Conservation (phyloP, 345 rosid species). For the Eucalyptus regnans region DNA sequence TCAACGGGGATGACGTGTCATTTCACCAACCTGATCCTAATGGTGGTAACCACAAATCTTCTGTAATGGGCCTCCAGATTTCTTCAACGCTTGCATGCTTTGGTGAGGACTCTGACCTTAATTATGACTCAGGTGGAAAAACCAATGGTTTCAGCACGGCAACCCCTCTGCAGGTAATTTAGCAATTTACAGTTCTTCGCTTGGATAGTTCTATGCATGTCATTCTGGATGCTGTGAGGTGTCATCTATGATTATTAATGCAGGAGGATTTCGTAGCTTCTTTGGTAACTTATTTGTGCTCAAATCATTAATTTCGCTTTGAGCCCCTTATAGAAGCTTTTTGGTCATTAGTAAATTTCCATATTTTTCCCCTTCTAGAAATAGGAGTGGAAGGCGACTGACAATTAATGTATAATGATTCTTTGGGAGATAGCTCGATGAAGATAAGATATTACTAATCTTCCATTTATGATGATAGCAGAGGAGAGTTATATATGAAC, state of each 20-base stretch:
- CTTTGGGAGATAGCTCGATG: background rate
- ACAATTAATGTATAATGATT: background rate
- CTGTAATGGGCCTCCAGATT: constrained; percentile 1
- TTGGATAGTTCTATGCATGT: background rate
- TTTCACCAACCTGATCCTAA: constrained; percentile 3
- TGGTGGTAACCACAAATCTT: constrained; percentile 5
- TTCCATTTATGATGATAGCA: background rate
- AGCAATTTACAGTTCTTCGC: background rate
- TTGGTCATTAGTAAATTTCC: background rate
- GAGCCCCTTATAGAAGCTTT: background rate
- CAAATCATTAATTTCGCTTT: background rate
- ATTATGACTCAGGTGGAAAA: constrained; percentile 3
- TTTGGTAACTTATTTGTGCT: background rate
- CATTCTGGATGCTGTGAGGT: background rate
- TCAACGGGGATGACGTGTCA: constrained; percentile 10
- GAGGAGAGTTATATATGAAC: background rate
- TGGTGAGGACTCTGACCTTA: background rate
- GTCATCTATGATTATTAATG: background rate
- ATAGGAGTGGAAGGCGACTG: background rate
- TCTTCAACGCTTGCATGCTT: background rate
- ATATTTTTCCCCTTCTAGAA: background rate
- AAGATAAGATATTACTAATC: background rate
- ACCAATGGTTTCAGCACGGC: background rate
- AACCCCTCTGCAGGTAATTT: constrained; percentile 21
- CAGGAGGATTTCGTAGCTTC: background rate